A percentile compares a stretch with the other conserved stretches of the same genome.
Evolutionary conservation across 176 grass and related monocot species (phyloP).

Genomic region (Cenchrus americanus): DNA sequence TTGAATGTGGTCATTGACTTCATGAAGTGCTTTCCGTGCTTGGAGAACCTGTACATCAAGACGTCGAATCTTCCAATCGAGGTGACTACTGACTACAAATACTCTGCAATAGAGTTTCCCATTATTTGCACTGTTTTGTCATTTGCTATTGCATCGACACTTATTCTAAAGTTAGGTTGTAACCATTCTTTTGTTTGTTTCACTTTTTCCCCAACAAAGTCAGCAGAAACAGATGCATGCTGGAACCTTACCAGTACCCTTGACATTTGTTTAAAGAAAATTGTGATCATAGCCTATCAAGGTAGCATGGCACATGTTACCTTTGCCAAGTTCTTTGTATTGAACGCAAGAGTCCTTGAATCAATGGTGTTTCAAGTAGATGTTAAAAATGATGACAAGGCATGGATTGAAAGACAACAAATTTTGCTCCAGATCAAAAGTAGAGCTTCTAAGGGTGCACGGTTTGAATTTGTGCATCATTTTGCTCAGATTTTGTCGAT

Average conservation of each 20-base stretch:
- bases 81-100: not conserved
- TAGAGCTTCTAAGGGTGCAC: not conserved
- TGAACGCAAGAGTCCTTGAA: not conserved
- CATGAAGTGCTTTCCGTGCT: not conserved
- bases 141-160: not conserved
- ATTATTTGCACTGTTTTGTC: not conserved
- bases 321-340: conserved; percentile 23
- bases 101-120: not conserved
- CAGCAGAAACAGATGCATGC: not conserved
- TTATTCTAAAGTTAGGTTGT: not conserved
- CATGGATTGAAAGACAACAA: not conserved
- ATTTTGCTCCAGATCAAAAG: not conserved
- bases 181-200: not conserved
- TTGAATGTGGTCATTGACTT: not conserved
- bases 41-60: not conserved
- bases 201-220: not conserved
- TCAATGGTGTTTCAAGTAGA: not conserved
- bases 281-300: not conserved
- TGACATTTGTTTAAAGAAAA: not conserved
- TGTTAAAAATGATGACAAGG: not conserved
- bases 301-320: not conserved
- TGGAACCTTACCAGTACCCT: not conserved
- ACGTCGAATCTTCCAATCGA: not conserved
- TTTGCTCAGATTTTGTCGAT: not conserved
- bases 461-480: not conserved